Base-by-base conservation (phyloP, 768 basidiomycete species). In the Lactarius tabidus region DNA sequence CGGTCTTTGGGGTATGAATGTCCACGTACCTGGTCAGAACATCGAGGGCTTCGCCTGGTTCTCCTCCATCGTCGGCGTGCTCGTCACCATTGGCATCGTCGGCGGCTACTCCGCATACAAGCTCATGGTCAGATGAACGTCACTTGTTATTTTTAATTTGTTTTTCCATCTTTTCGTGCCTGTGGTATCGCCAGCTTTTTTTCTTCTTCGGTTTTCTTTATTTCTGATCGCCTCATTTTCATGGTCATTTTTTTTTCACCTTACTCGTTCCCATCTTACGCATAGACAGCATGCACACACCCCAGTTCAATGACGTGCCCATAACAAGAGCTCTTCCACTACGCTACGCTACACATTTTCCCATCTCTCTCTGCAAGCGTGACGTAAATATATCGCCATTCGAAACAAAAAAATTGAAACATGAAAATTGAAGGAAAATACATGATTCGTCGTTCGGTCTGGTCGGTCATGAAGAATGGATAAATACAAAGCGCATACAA, bases 1-100 rank as follows among this genome's bases (percentile, higher is more conserved):
- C 31, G 95, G 91, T 82, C 77, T 97, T 17, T 96, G 94, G 95
- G 95, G 96, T 15, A 98, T 98, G 96, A 99, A 98, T 79, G 95
- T 98, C 0, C 90, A 91, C 69, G 97, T 99, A 1, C 97, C 97
- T 0, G 95, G 95, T 0, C 82, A 97, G 72, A 86, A 84, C 58
- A 75, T 83, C 12, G 59, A 81, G 76, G 82, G 82, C 1, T 91
- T 85, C 70, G 77, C 79, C n/a, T 95, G 93, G 94, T 98, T 98
- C 74, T 77, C 84, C 43, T 85, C 89, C 18, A 97, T 98, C 69
- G 87, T 98, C 17, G 91, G 86, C 0, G 82, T 80, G 38, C 82
- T 98, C 1, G 85, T 85, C 2, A 86, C 86, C 0, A 91, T 98
- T 74, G 96, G 93, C 10, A 66, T 90, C 59, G 74, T 95, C 31